Base-by-base conservation (phyloP, 1,284 basidiomycete genomes). In the Exobasidium rhododendri region DNA sequence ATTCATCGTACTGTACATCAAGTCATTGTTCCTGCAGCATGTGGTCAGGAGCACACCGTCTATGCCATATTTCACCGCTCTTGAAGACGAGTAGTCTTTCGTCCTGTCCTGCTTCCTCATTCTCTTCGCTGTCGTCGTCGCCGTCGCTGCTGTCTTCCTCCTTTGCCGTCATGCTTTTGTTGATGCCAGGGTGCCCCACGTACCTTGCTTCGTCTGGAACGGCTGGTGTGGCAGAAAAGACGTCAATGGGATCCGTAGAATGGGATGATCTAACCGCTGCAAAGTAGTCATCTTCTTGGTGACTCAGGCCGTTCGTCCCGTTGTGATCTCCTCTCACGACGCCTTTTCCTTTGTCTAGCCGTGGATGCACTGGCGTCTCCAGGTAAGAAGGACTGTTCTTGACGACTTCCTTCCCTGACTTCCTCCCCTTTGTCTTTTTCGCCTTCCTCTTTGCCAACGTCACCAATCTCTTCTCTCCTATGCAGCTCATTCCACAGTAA, bases 261-360 rank as follows among this genome's bases (percentile, higher is more conserved):
- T 54, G 22, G 17, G 22, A 22, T 40, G 35, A 40, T 40, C 17
- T 7, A n/a, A 5, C 24, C 29, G 43, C 22, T 31, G 30, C 24
- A 20, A 53, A 53, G 14, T 30, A 52, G 20, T 54, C 58, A 31
- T 3, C 49, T 5, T 20, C 14, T n/a, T 31, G 17, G 10, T 30
- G 24, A 17, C 13, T 40, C 53, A 29, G n/a, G 20, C 58, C 40
- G 17, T 58, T 29, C 58, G 49, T 26, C 14, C 22, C 28, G 24
- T 30, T 22, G 44, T 32, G 14, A 30, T 30, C 56, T 7, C 20
- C 29, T 17, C 57, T 46, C 10, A 31, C 20, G 1, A 58, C 57
- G n/a, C 57, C 59, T 45, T 61, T 61, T 4, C 59, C 59, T 46
- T 61, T 61, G 59, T 61, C 54, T 14, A 24, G 53, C 30, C 52